A percentile compares a stretch with the other conserved stretches of the same genome.
Evolutionary conservation across 2,329 filamentous ascomycete genomes (phyloP).

Genomic region (Penicillium sp.): DNA sequence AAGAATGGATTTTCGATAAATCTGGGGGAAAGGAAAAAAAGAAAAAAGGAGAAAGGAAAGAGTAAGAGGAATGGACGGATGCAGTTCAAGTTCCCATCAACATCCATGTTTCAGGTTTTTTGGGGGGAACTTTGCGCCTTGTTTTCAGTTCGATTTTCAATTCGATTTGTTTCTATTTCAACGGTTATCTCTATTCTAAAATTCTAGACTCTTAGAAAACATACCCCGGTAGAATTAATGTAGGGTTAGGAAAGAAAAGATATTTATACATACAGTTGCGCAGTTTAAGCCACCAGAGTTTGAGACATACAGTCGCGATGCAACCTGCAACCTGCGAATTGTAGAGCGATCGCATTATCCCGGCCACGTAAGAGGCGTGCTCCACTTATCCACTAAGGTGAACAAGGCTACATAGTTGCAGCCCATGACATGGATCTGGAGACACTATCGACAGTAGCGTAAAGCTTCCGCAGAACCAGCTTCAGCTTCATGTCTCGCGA

Average conservation of each 20-base stretch:
- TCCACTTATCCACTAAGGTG: constrained; percentile 10
- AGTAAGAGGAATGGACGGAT: constrained; percentile 25
- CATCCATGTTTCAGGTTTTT: not conserved
- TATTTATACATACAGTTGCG: not conserved
- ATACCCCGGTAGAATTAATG: not conserved
- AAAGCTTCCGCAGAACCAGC: not conserved
- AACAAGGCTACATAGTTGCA: constrained; percentile 1
- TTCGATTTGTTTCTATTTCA: not conserved
- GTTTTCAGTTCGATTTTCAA: not conserved
- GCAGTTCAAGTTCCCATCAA: constrained; percentile 9
- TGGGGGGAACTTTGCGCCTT: not conserved
- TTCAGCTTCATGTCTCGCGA: not conserved
- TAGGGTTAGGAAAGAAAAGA: too few species aligned
- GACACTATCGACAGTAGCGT: too few species aligned
- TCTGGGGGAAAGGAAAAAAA: not conserved
- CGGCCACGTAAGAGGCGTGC: constrained; percentile 24
- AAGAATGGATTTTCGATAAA: not conserved
- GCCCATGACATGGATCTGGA: constrained; percentile 8
- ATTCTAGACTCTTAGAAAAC: too few species aligned
- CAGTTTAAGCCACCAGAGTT: not conserved
- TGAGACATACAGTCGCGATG: not conserved
- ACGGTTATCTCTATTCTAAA: not conserved
- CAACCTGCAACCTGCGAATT: not conserved
- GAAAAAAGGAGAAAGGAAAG: constrained; percentile 8
- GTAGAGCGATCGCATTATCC: not conserved